Percentiles rank a stretch among this genome's conserved stretches.
Evolutionary conservation across 225 moss, liverwort and hornwort genomes (phyloP).

Genomic region (Pleurozium schreberi): DNA sequence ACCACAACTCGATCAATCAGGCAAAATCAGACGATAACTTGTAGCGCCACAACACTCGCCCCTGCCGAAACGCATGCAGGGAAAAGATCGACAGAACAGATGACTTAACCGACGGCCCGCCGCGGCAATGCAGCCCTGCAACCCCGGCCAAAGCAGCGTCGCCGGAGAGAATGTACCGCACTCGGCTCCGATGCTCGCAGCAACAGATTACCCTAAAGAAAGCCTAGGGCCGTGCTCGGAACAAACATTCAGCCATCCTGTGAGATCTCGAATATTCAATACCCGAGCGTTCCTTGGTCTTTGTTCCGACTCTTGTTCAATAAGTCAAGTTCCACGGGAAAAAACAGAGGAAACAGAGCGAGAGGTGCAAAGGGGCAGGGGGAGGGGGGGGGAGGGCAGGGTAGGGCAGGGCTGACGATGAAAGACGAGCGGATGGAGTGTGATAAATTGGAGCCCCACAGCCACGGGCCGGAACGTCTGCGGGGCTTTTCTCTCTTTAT

Average conservation of each 20-base stretch:
- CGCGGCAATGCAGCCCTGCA: conserved; percentile 7
- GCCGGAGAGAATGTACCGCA: neutral
- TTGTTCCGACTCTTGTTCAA: neutral
- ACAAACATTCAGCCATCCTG: neutral
- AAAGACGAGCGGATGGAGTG: neutral
- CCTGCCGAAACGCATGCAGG: neutral
- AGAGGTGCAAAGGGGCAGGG: neutral
- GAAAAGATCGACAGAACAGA: neutral
- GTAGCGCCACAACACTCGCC: neutral
- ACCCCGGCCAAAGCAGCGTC: neutral
- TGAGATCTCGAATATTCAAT: neutral
- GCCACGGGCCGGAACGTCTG: neutral
- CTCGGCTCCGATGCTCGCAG: neutral
- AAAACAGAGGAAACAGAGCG: neutral
- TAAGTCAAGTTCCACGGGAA: neutral
- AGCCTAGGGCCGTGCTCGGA: neutral
- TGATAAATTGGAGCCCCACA: conserved; percentile 20
- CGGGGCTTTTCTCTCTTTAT: neutral
- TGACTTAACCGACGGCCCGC: neutral
- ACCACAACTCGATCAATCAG: neutral
- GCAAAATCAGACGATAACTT: neutral
- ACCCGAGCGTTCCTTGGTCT: too few relatives aligned
- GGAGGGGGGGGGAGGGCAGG: neutral
- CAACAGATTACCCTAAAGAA: neutral
- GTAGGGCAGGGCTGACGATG: neutral